Evolutionary conservation across 2,329 filamentous ascomycete genomes (phyloP), one percentile per base, ranked within the genome.

Genomic region (Aspergillus amoenus): DNA sequence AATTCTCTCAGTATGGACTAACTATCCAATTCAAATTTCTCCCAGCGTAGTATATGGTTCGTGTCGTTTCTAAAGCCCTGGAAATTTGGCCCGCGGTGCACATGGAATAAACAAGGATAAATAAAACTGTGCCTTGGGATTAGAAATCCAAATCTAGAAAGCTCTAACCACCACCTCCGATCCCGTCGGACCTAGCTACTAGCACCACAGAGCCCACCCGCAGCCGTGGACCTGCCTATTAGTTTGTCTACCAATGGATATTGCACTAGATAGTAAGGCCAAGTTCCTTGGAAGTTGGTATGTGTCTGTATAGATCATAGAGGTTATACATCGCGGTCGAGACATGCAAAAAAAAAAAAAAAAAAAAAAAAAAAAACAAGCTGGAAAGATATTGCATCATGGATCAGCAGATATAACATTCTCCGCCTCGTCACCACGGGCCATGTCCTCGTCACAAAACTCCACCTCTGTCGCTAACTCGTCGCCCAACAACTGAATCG

Each of bases 401-500:
- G 52, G 24, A 43, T 37, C 34, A 24, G 17, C 5, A 30, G 34
- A 17, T 5, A 47, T 30, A 18, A 11, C n/a, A 41, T 50, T 44
- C 18, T 13, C 51, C 13, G 5, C 45, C 18, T 43, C 46, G 24
- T 61, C 58, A 15, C 57, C 62, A 32, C 51, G 18, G 6, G 59
- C 60, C 58, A 63, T 60, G 55, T 62, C 54, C 49, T 55, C 56
- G 58, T 66, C 63, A 52, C 62, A 63, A 56, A 68, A 65, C 46
- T 66, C 68, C n/a, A 66, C 67, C 44, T 66, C 63, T 27, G 61
- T 64, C 22, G 83, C 87, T 27, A 94, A 73, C 11, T 83, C 80
- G 66, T 88, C 86, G 0, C 89, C 90, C 13, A 96, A 74, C 68
- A 89, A 82, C 40, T 90, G 82, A 62, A 96, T 84, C 0, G 91